Percentiles rank a stretch among this genome's conserved stretches.
Conservation (phyloP, 202 grass and related monocot species). For the Panicum hallii region DNA sequence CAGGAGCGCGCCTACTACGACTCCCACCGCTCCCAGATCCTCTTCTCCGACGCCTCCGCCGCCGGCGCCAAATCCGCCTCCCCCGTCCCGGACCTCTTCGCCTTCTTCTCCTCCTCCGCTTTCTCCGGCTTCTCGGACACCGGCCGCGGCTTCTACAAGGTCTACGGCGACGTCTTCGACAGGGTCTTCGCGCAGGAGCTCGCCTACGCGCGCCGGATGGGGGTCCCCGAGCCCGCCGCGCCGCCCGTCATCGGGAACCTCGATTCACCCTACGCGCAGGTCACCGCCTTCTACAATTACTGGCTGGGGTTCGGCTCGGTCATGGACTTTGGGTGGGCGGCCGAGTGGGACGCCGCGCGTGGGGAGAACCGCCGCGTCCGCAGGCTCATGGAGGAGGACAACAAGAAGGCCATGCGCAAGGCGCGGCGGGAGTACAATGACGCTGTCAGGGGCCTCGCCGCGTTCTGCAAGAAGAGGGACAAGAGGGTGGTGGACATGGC, state of each 20-base stretch:
- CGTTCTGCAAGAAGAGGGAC: slow-evolving; percentile 96
- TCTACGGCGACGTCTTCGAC: slow-evolving; percentile 85
- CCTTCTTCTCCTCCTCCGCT: slow-evolving; percentile 73
- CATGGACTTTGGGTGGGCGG: slow-evolving; percentile 93
- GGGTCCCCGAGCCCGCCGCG: slow-evolving; percentile 39
- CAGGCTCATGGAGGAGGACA: slow-evolving; percentile 94
- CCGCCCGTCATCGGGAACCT: slow-evolving; percentile 87
- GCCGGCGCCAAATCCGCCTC: slow-evolving; percentile 52
- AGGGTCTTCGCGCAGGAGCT: slow-evolving; percentile 83
- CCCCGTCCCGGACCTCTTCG: slow-evolving; percentile 75
- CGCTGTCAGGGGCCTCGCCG: slow-evolving; percentile 63
- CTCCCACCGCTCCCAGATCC: slow-evolving; percentile 95
- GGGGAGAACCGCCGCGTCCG: slow-evolving; percentile 74
- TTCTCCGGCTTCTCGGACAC: slow-evolving; percentile 82
- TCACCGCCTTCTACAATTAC: slow-evolving; percentile 85
- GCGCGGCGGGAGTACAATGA: slow-evolving; percentile 87
- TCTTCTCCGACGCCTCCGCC: slow-evolving; percentile 64
- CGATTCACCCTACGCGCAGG: slow-evolving; percentile 78
- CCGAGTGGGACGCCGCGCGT: slow-evolving; percentile 65
- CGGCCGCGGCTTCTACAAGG: slow-evolving; percentile 91
- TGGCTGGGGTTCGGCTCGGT: slow-evolving; percentile 80
- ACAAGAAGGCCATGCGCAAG: slow-evolving; percentile 87
- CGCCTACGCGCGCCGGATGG: slow-evolving; percentile 74
- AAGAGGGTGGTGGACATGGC: slow-evolving; percentile 90
- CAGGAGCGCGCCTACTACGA: slow-evolving; percentile 94